A percentile compares a stretch with the other conserved stretches of the same genome.
Conservation (phyloP, 352 stramenopile genomes). For the Peronospora belbahrii region DNA sequence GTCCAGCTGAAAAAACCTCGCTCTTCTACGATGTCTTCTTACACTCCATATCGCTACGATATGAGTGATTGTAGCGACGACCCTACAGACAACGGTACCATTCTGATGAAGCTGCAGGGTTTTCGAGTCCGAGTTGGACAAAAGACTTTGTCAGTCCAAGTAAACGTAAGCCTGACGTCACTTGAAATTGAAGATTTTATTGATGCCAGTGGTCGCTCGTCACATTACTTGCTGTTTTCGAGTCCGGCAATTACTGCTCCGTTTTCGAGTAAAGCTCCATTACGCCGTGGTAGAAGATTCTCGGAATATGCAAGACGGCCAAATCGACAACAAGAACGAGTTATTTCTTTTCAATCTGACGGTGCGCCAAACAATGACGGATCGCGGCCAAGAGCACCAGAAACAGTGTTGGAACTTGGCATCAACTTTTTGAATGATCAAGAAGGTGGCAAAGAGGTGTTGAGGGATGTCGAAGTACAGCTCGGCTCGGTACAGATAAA, state of each 20-base stretch:
- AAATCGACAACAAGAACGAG: slow-evolving; percentile 45
- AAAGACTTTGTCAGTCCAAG: slow-evolving; percentile 72
- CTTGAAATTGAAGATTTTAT: slow-evolving; percentile 75
- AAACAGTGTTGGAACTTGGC: slow-evolving; percentile 61
- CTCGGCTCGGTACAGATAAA: slow-evolving; percentile 74
- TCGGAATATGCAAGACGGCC: slow-evolving; percentile 21
- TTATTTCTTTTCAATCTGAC: slow-evolving; percentile 51
- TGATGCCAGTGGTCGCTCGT: slow-evolving; percentile 47
- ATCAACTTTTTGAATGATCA: slow-evolving; percentile 53
- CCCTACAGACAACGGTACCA: slow-evolving; percentile 45
- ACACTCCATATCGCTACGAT: slow-evolving; percentile 56
- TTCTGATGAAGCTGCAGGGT: slow-evolving; percentile 73
- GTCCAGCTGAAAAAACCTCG: slow-evolving; percentile 75
- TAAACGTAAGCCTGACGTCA: slow-evolving; percentile 58
- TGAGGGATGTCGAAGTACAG: slow-evolving; percentile 57
- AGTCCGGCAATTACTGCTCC: slow-evolving; percentile 59
- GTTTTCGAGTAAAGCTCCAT: slow-evolving; percentile 49
- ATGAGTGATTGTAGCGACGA: slow-evolving; percentile 55
- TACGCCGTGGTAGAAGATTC: slow-evolving; percentile 34
- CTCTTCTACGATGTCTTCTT: slow-evolving; percentile 30
- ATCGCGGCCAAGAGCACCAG: slow-evolving; percentile 16
- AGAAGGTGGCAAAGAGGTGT: slow-evolving; percentile 42
- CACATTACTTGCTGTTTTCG: slow-evolving; percentile 75
- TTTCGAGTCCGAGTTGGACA: slow-evolving; percentile 74
- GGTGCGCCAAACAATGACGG: slow-evolving; percentile 12